phyloP scores from a whole-genome alignment of 805 yeast species.

The Komagataella populi region DNA sequence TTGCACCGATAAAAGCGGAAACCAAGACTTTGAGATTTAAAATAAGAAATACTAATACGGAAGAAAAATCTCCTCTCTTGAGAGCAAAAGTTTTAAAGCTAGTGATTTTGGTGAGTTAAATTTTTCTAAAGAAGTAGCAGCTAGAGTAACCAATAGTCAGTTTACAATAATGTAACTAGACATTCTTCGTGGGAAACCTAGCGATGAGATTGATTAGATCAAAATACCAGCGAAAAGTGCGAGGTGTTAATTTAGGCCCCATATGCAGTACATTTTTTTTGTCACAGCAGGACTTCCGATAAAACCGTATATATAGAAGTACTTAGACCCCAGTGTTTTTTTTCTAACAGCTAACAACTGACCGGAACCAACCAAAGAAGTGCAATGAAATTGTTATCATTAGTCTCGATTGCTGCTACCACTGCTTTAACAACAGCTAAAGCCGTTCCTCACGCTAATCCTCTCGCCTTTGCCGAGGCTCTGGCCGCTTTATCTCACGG shows the following conservation, averaged over 20 bases:
- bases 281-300: not conserved
- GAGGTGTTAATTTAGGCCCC: not conserved
- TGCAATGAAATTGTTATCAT: not conserved
- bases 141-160: no score
- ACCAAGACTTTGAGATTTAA: not conserved
- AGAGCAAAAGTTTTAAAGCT: not conserved
- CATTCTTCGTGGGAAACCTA: not conserved
- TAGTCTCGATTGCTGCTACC: not conserved
- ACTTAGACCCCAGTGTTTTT: not conserved
- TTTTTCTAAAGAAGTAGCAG: not conserved
- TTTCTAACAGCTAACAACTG: not conserved
- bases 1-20: not conserved
- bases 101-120: not conserved
- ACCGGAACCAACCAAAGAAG: not conserved
- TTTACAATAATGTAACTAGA: no score
- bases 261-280: not conserved
- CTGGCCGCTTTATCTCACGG: constrained; percentile 20
- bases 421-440: constrained; percentile 4
- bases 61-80: not conserved
- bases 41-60: not conserved
- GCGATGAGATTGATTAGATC: not conserved
- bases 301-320: not conserved
- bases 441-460: constrained; percentile 14
- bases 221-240: not conserved
- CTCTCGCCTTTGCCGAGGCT: constrained; percentile 18